These are phyloP conservation scores for Lipomyces starkeyi DNA, from an alignment of 805 yeast genomes.

Conservation along the genomic window DNA sequence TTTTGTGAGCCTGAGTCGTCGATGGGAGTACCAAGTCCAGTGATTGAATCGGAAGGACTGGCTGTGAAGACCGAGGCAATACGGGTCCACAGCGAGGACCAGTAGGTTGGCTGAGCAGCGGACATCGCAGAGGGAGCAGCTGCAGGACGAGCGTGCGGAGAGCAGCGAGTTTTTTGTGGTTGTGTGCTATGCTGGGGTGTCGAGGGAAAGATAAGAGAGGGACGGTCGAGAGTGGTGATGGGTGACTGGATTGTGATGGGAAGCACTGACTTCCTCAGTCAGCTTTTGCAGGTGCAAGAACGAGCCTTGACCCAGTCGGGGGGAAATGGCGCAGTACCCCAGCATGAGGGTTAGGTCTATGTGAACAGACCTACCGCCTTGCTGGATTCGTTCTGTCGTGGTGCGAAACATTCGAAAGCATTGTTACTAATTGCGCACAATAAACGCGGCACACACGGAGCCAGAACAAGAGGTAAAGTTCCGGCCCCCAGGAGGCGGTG, in stretches of 20 bases:
- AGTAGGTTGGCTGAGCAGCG: neutral
- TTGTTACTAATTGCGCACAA: too few relatives aligned
- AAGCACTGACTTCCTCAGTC: too few relatives aligned
- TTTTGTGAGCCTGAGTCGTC: neutral
- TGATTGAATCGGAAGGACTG: neutral
- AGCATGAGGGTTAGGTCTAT: too few relatives aligned
- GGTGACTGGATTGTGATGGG: slow-evolving; percentile 13
- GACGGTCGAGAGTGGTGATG: slow-evolving; percentile 12
- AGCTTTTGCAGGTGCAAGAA: neutral
- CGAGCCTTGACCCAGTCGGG: neutral
- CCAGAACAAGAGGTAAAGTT: neutral
- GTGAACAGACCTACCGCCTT: too few relatives aligned
- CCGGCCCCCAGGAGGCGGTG: too few relatives aligned
- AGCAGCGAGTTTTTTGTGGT: neutral
- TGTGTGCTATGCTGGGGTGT: neutral
- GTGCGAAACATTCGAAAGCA: too few relatives aligned
- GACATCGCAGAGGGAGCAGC: slow-evolving; percentile 8
- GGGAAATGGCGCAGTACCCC: too few relatives aligned
- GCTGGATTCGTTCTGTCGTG: too few relatives aligned
- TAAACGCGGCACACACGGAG: neutral
- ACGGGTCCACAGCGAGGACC: slow-evolving; percentile 12
- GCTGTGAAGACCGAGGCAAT: neutral
- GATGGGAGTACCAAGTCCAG: neutral
- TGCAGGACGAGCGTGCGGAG: neutral
- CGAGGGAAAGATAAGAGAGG: slow-evolving; percentile 12